phyloP scores from a whole-genome alignment of 2,329 filamentous ascomycete species.

The Botryotinia narcissicola region DNA sequence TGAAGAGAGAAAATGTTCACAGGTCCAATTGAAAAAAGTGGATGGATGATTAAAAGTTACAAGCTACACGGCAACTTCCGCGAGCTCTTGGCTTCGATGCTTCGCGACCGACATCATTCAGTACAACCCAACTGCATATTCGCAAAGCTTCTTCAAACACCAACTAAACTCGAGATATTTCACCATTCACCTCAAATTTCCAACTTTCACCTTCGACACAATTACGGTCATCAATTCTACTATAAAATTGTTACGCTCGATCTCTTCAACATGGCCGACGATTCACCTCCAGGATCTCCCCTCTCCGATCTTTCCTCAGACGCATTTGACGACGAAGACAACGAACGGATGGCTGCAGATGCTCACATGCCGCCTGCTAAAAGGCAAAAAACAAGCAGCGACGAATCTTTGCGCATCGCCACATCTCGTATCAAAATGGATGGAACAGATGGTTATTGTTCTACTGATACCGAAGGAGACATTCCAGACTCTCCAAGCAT shows the following conservation, averaged over 20 bases:
- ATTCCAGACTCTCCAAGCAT: conserved; percentile 66
- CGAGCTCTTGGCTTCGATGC: not conserved
- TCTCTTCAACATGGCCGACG: conserved; percentile 42
- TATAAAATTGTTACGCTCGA: not conserved
- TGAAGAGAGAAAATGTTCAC: not conserved
- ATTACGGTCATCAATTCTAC: not conserved
- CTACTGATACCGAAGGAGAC: conserved; percentile 85
- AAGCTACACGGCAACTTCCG: conserved; percentile 4
- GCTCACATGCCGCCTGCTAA: conserved; percentile 38
- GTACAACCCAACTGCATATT: conserved; percentile 1
- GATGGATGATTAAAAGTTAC: not conserved
- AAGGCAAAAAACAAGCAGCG: conserved; percentile 32
- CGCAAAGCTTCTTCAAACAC: not conserved
- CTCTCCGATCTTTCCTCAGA: conserved; percentile 64
- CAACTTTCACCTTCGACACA: not conserved
- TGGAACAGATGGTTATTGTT: conserved; percentile 56
- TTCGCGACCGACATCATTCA: not conserved
- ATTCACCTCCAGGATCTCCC: conserved; percentile 57
- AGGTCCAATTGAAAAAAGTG: not conserved
- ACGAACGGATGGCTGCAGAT: conserved; percentile 49
- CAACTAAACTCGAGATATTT: conserved; percentile 2
- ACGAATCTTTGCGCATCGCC: conserved; percentile 29
- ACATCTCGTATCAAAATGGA: conserved; percentile 37
- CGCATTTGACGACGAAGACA: conserved; percentile 57
- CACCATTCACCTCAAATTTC: not conserved